Evolutionary conservation across 495 filamentous ascomycete species (phyloP).

Genomic region (Podospora appendiculata): DNA sequence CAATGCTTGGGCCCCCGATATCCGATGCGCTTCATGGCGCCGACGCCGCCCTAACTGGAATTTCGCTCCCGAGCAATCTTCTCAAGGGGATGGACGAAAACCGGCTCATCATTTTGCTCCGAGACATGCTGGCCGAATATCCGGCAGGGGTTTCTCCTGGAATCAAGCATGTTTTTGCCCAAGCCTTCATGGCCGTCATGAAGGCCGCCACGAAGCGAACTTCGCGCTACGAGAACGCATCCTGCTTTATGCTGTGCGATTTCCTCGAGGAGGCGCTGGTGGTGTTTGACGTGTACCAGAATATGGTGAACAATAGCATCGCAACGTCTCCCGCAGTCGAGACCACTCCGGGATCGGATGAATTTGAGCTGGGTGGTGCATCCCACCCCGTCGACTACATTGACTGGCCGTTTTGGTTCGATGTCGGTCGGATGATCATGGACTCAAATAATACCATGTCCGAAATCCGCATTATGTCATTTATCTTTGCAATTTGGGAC

Average conservation of each 20-base stretch:
- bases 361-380: conserved; percentile 4
- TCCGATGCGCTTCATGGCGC: conserved; percentile 69
- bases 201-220: conserved; percentile 67
- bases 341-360: neutral
- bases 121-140: conserved; percentile 75
- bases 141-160: conserved; percentile 38
- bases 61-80: conserved; percentile 49
- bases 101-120: conserved; percentile 75
- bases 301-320: conserved; percentile 39
- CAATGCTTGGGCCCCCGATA: conserved; percentile 53
- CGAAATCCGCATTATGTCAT: conserved; percentile 80
- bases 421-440: conserved; percentile 75
- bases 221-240: conserved; percentile 77
- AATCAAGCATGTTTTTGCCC: conserved; percentile 65
- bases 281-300: conserved; percentile 27
- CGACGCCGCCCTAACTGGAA: conserved; percentile 60
- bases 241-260: conserved; percentile 88
- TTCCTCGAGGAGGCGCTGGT: conserved; percentile 71
- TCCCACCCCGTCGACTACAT: conserved; percentile 24
- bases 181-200: conserved; percentile 66
- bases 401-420: conserved; percentile 89
- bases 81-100: conserved; percentile 87
- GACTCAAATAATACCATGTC: conserved; percentile 90
- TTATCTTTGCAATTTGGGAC: conserved; percentile 78
- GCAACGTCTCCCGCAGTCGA: conserved; percentile 16